These are phyloP conservation scores for Cladophialophora yegresii DNA, from an alignment of 2,329 filamentous ascomycete species.

Conservation along the genomic window DNA sequence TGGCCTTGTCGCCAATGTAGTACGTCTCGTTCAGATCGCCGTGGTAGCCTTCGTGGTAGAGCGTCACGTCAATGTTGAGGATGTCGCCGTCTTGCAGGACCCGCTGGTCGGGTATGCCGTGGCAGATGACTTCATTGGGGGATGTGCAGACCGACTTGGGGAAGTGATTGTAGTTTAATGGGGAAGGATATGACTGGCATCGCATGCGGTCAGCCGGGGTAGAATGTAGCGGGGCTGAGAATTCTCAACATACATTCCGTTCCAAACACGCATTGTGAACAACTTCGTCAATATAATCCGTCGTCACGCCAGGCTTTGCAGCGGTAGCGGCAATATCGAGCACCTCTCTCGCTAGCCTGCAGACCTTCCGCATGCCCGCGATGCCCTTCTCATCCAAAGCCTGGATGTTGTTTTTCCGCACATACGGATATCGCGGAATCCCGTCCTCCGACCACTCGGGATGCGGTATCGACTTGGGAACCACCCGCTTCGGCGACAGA, in stretches of 20 bases:
- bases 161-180: conserved; percentile 92
- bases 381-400: conserved; percentile 77
- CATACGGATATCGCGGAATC: conserved; percentile 67
- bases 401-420: conserved; percentile 76
- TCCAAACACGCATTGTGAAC: conserved; percentile 95
- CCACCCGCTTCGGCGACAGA: conserved; percentile 68
- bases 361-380: conserved; percentile 91
- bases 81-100: conserved; percentile 90
- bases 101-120: conserved; percentile 93
- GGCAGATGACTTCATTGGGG: conserved; percentile 95
- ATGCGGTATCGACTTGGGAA: conserved; percentile 77
- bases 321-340: conserved; percentile 86
- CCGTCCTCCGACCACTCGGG: conserved; percentile 90
- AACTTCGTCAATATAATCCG: conserved; percentile 90
- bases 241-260: conserved; percentile 68
- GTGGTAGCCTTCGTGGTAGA: conserved; percentile 94
- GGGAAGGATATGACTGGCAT: conserved; percentile 85
- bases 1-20: conserved; percentile 88
- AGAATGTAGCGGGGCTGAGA: conserved; percentile 11
- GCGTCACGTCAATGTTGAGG: conserved; percentile 90
- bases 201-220: neutral
- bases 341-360: conserved; percentile 82
- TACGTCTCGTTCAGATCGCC: conserved; percentile 98
- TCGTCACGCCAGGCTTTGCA: conserved; percentile 86
- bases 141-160: conserved; percentile 98